Base-by-base conservation (phyloP, 2,329 filamentous ascomycete species). In the Diplodia intermedia region DNA sequence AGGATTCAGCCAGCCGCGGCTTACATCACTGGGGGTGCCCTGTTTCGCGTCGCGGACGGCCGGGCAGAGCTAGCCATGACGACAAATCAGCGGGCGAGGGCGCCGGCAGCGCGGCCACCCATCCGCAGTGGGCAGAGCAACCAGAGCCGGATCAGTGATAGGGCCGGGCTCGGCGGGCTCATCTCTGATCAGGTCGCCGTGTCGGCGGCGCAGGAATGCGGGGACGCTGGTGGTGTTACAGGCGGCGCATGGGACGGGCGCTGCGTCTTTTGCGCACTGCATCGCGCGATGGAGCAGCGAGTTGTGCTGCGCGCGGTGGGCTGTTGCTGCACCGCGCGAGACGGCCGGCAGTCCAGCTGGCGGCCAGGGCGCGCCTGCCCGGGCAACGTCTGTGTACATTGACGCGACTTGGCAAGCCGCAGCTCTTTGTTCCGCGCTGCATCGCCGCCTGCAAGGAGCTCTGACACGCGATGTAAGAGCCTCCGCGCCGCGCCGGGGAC, bases 401-500 rank as follows among this genome's bases (percentile, higher is more conserved):
- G 57, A 61, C 26, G 38, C 26, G 57, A 4, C 60, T 63, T 63
- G 60, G 60, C 60, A 63, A 38, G 47, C 60, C 60, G 47, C 60
- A 63, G 47, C 60, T 63, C 66, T 67, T 67, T 67, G 66, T 67
- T 67, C 66, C 66, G 55, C 55, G 43, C 43, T 57, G 66, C 66
- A 49, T 56, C 66, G 66, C 47, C 66, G 55, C 26, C 55, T 61
- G 66, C 66, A 67, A 67, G 66, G 66, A 67, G 47, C 36, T 67
- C 55, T 50, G 43, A 67, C 66, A 62, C 66, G 66, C 66, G 56
- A 33, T 52, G 66, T 65, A 63, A 63, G 60, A 63, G 60, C 60
- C 60, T 63, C 60, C 60, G 38, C 26, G 60, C 60, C 60, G 43
- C 50, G 50, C 50, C 60, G 50, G 60, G 60, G 60, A 50, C 60